Evolutionary conservation across 768 basidiomycete genomes (phyloP), one percentile per base, ranked within the genome.

Genomic region (Tylopilus felleus): DNA sequence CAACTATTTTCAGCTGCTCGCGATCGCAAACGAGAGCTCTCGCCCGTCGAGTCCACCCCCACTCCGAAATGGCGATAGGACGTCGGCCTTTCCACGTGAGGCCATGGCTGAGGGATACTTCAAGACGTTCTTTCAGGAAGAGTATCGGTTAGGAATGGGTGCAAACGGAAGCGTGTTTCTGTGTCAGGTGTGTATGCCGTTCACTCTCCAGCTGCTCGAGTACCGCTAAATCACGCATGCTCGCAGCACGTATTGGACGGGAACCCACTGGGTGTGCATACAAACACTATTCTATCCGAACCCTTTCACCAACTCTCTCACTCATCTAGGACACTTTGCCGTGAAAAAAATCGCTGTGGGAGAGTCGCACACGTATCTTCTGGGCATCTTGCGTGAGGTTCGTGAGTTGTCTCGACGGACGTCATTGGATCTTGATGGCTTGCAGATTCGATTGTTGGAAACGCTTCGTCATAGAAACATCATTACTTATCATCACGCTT

Each of bases 341-440:
- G 90, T 97, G 44, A 98, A 98, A 75, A 98, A 97, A 69, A 93
- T 98, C 21, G 93, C 96, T 0, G 90, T 98, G 0, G 94, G 94
- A 45, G 84, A 91, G 64, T 95, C 92, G 0, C 89, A 93, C 60
- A 78, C 85, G 2, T 95, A 95, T 73, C 76, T 96, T 7, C 72
- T 93, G 38, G 85, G 84, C 46, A 93, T 90, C 51, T 74, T 95
- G 36, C 82, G 83, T 41, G 93, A 95, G 75, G 85, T 80, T 42
- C 44, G 74, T 39, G 40, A n/a, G 42, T 33, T 45, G 17, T 53
- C 21, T 1, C 12, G 2, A 23, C 13, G 4, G 16, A 28, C 12
- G 17, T 31, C 6, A 13, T 23, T 33, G 41, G 17, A 42, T 14
- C 14, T 22, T 43, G 45, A 51, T 8, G 21, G 22, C 17, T 33